Percentiles rank a stretch among this genome's conserved stretches.
Evolutionary conservation across 371 early-diverging fungal genomes (phyloP).

Genomic region (Capillidium rhysosporum): DNA sequence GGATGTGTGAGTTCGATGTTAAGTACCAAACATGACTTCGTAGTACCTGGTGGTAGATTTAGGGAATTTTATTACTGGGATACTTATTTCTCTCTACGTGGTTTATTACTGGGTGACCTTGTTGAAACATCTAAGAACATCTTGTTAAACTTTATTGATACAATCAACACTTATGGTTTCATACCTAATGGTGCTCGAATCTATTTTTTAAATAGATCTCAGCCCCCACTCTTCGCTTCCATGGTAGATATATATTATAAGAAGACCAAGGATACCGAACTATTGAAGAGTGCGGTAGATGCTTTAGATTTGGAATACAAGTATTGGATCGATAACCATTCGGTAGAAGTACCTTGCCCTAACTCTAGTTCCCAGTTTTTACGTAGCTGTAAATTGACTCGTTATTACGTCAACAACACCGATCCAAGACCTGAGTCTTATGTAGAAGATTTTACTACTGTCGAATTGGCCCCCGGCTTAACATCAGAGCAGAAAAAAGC

Average conservation of each 20-base stretch:
- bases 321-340: constrained; percentile 39
- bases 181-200: constrained; percentile 20
- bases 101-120: constrained; percentile 44
- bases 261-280: constrained; percentile 23
- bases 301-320: constrained; percentile 41
- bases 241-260: constrained; percentile 45
- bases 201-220: constrained; percentile 73
- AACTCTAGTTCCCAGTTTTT: constrained; percentile 2
- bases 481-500: constrained; percentile 11
- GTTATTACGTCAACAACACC: constrained; percentile 28
- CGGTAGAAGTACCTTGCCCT: constrained; percentile 14
- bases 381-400: constrained; percentile 18
- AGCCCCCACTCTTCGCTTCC: constrained; percentile 57
- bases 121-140: constrained; percentile 30
- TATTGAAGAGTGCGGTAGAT: constrained; percentile 27
- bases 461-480: constrained; percentile 11
- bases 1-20: constrained; percentile 32
- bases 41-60: constrained; percentile 84
- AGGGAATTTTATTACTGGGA: constrained; percentile 89
- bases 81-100: constrained; percentile 62
- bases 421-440: constrained; percentile 67
- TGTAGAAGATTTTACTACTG: constrained; percentile 39
- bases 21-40: constrained; percentile 34
- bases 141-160: constrained; percentile 43
- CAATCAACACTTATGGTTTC: constrained; percentile 53